phyloP scores from a whole-genome alignment of 2,329 filamentous ascomycete species.

The Verticillium tricorpus region DNA sequence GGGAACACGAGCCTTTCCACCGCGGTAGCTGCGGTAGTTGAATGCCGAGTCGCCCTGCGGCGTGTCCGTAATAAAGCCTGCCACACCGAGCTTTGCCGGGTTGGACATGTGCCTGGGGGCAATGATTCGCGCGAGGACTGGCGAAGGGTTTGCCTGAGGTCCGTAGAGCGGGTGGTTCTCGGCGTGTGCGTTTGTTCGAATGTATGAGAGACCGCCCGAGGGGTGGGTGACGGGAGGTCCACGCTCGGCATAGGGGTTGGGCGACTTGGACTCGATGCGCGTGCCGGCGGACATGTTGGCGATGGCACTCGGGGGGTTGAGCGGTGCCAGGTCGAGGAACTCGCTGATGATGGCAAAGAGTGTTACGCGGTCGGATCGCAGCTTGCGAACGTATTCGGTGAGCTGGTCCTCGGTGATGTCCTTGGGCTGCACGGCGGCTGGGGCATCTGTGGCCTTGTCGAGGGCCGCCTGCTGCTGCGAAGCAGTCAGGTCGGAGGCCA shows the following conservation, averaged over 20 bases:
- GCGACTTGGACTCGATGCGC: constrained; percentile 15
- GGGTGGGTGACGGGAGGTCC: constrained; percentile 59
- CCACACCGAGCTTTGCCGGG: constrained; percentile 46
- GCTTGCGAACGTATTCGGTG: constrained; percentile 43
- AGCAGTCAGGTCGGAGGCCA: constrained; percentile 41
- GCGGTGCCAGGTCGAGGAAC: constrained; percentile 58
- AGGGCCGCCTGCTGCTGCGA: constrained; percentile 30
- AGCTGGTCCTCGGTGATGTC: constrained; percentile 49
- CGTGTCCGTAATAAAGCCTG: constrained; percentile 45
- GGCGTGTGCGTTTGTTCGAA: constrained; percentile 49
- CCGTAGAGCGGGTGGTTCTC: constrained; percentile 60
- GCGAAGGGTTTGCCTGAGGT: constrained; percentile 45
- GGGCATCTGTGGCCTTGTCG: constrained; percentile 29
- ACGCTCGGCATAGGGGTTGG: constrained; percentile 42
- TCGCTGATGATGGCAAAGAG: constrained; percentile 52
- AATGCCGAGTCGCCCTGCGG: constrained; percentile 38
- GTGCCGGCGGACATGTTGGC: constrained; percentile 18
- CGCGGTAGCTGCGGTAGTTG: constrained; percentile 22
- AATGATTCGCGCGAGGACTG: constrained; percentile 48
- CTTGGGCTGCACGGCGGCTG: constrained; percentile 22
- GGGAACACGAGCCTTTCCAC: constrained; percentile 14
- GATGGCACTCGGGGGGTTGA: constrained; percentile 29
- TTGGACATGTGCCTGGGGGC: constrained; percentile 29
- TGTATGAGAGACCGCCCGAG: constrained; percentile 58
- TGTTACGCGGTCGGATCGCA: constrained; percentile 46